Evolutionary conservation across 2,329 filamentous ascomycete genomes (phyloP).

Genomic region (Mycosphaerella sp.): DNA sequence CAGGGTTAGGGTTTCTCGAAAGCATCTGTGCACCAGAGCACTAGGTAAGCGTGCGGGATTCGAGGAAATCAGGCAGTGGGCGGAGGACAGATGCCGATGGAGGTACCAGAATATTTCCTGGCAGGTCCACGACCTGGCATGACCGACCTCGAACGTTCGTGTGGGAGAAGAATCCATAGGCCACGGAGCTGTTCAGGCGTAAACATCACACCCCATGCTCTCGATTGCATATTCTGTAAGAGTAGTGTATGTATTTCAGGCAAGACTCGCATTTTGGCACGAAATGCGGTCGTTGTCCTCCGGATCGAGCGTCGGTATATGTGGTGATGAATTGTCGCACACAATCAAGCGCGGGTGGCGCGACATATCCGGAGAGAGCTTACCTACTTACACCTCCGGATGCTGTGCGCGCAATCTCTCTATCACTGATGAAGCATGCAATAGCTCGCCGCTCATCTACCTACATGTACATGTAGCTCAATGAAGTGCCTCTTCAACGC

Average conservation of each 20-base stretch:
- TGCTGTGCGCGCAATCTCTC: not conserved
- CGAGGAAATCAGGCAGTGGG: slow-evolving; percentile 50
- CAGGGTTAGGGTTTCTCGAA: too few relatives aligned
- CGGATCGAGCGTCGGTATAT: too few relatives aligned
- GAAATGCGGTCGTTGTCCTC: too few relatives aligned
- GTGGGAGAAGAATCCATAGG: too few relatives aligned
- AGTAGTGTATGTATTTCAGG: too few relatives aligned
- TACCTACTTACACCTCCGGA: not conserved
- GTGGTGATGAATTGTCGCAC: not conserved
- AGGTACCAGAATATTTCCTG: slow-evolving; percentile 22
- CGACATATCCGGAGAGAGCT: not conserved
- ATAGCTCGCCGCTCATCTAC: not conserved
- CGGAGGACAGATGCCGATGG: slow-evolving; percentile 48
- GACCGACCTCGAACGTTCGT: slow-evolving; percentile 13
- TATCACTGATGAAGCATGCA: not conserved
- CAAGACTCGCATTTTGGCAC: too few relatives aligned
- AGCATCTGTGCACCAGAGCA: slow-evolving; percentile 59
- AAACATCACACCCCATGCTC: too few relatives aligned
- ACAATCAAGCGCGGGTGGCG: not conserved
- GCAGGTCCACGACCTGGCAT: slow-evolving; percentile 15
- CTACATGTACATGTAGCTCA: not conserved
- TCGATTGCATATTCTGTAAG: too few relatives aligned
- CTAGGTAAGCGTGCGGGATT: slow-evolving; percentile 55
- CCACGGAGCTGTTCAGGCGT: too few relatives aligned
- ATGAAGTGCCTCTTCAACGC: not conserved